These are phyloP conservation scores for Bauhinia variegata DNA, from an alignment of 306 rosid genomes.

Conservation along the genomic window DNA sequence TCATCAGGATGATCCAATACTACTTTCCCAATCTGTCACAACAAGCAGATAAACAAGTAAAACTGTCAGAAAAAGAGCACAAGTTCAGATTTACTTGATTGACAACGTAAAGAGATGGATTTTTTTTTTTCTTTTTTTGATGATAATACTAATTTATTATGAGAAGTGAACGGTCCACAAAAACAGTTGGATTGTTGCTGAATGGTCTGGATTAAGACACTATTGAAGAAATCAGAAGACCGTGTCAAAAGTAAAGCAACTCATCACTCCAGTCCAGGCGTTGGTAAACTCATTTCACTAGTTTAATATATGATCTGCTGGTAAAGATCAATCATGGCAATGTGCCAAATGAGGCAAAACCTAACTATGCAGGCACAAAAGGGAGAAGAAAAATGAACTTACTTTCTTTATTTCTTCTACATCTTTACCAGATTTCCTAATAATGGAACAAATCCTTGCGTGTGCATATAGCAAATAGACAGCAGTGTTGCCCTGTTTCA, in stretches of 20 bases:
- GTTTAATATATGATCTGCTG: too few relatives aligned
- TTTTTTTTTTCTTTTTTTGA: too few relatives aligned
- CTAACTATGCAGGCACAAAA: constrained; percentile 3
- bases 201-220: background rate
- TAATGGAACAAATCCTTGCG: constrained; percentile 93
- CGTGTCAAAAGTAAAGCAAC: background rate
- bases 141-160: background rate
- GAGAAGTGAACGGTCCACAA: background rate
- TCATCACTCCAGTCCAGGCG: background rate
- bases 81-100: constrained; percentile 13
- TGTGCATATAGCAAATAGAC: constrained; percentile 94
- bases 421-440: constrained; percentile 88
- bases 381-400: constrained; percentile 46
- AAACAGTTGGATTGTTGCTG: background rate
- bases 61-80: constrained; percentile 4
- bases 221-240: background rate
- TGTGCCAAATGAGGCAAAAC: constrained; percentile 20
- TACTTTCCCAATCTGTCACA: constrained; percentile 61
- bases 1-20: constrained; percentile 79
- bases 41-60: constrained; percentile 15
- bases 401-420: constrained; percentile 77
- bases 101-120: background rate
- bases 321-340: background rate
- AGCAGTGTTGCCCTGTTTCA: constrained; percentile 89
- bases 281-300: too few relatives aligned